Evolutionary conservation across 1,284 basidiomycete species (phyloP), one percentile per base, ranked within the genome.

Genomic region (Cryptococcus sp.): DNA sequence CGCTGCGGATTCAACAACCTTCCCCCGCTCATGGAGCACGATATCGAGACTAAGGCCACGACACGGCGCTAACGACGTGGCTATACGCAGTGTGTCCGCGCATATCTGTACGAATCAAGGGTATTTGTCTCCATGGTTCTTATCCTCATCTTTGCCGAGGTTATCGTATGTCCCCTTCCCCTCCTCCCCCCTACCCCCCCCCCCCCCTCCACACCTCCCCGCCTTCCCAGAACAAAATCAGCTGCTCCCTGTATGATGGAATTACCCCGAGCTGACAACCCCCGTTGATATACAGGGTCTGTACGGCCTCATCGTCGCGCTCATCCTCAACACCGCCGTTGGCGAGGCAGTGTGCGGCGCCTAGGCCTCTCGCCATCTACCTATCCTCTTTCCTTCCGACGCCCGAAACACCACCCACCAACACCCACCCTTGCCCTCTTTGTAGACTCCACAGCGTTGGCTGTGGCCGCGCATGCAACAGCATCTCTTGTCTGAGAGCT

Each of bases 61-160:
- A n/a, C n/a, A n/a, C n/a, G n/a, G n/a, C n/a, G n/a, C n/a, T n/a
- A n/a, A n/a, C n/a, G n/a, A n/a, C n/a, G n/a, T n/a, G n/a, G n/a
- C n/a, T n/a, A n/a, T n/a, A n/a, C n/a, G n/a, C n/a, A 80, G 77
- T 82, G 80, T 58, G 80, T 82, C 12, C 70, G 80, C 47, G 79
- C 79, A 23, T 82, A 81, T 66, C 64, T 81, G 21, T 77, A 83
- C 70, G 83, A 84, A 72, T 80, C 79, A 38, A 79, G 76, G 63
- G 78, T 84, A 21, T 96, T 94, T 72, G 92, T 97, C 40, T 82
- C 86, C 18, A 84, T 96, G 81, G 80, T 76, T n/a, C 66, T 75
- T 16, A 74, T 77, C 50, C 77, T 79, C 60, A 80, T 80, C 74
- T 80, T 82, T 70, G 80, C 81, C 47, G 73, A 76, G 53, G 74